Conservation (phyloP, 2,329 filamentous ascomycete species). For the Penicillium sp. region DNA sequence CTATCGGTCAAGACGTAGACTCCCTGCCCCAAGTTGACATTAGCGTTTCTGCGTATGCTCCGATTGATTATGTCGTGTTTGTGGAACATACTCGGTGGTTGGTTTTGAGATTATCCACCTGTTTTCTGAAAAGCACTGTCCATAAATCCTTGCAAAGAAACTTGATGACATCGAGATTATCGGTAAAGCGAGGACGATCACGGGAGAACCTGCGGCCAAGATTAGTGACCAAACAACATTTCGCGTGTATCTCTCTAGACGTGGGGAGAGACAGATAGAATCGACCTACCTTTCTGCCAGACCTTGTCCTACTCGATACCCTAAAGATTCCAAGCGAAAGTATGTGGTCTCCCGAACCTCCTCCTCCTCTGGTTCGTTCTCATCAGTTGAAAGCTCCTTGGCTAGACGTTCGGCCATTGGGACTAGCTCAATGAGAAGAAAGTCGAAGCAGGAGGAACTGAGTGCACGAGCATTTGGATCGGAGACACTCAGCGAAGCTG, state of each 20-base stretch:
- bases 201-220: conserved; percentile 36
- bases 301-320: conserved; percentile 89
- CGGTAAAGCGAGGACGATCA: conserved; percentile 82
- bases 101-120: conserved; percentile 97
- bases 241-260: neutral
- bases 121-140: conserved; percentile 91
- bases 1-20: conserved; percentile 96
- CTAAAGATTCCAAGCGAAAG: conserved; percentile 76
- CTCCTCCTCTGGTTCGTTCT: conserved; percentile 52
- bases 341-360: conserved; percentile 83
- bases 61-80: neutral
- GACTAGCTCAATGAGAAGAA: conserved; percentile 94
- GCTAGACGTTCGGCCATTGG: conserved; percentile 88
- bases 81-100: conserved; percentile 72
- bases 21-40: conserved; percentile 53
- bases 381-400: conserved; percentile 57
- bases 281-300: conserved; percentile 77
- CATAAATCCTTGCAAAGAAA: conserved; percentile 98
- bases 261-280: neutral
- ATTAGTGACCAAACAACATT: neutral
- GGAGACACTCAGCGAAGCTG: conserved; percentile 67
- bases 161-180: conserved; percentile 94
- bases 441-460: conserved; percentile 82
- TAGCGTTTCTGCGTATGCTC: neutral
- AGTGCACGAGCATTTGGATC: conserved; percentile 77